Evolutionary conservation across 2,329 filamentous ascomycete genomes (phyloP), one percentile per base, ranked within the genome.

Genomic region (Massarina eburnea): DNA sequence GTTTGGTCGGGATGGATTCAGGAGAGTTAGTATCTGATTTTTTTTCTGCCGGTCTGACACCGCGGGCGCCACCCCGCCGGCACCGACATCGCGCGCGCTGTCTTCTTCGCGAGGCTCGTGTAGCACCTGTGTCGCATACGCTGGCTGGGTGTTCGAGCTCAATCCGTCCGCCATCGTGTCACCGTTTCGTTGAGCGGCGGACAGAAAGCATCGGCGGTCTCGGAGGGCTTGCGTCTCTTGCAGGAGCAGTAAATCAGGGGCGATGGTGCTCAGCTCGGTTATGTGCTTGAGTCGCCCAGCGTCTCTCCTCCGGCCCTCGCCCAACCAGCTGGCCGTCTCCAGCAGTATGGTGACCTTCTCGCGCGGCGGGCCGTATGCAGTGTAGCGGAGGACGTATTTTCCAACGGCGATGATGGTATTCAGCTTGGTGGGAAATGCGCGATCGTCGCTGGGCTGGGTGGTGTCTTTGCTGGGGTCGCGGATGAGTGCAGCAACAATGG

Each of bases 361-460:
- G 33, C 39, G 43, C 2, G 55, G 55, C 8, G 59, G 62, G 2
- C 64, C 65, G 53, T 64, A 66, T 1, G 59, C 45, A 3, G 62
- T 64, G 38, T 54, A 55, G 17, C 50, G 54, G 20, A 68, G 45
- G 0, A 56, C 58, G 46, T 61, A 66, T 17, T 44, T 52, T 12
- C 51, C 57, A 8, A 66, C 45, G 8, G 46, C 38, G n/a, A 68
- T 29, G 4, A 54, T 35, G 9, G 41, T 39, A 27, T 51, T 39
- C 14, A 44, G 29, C 14, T 8, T 19, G 14, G 39, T 22, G 2
- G 34, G 34, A 14, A 37, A 29, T 3, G 21, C 20, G 15, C 18
- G 2, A 27, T 20, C 8, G 26, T 14, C 19, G 48, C 41, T 41
- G 14, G 20, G 48, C 12, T 35, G 29, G 9, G 29, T 20, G 17